Evolutionary conservation across 768 basidiomycete genomes (phyloP).

Genomic region (Lanmaoa rubissima): DNA sequence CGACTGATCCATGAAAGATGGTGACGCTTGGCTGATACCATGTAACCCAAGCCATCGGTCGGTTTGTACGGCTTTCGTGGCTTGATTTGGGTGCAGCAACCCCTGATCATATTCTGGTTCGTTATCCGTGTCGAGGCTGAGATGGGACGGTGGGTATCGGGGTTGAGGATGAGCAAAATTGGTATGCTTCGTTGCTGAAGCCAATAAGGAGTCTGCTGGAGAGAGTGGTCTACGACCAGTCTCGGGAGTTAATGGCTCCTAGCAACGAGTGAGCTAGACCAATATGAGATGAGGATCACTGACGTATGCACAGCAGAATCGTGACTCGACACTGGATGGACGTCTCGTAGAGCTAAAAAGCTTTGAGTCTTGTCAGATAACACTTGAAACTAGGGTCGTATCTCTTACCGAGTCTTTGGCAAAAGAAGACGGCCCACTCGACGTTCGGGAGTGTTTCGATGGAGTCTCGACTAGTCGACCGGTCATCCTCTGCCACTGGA

Average conservation of each 20-base stretch:
- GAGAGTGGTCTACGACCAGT: slow-evolving; percentile 43
- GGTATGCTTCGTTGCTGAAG: slow-evolving; percentile 27
- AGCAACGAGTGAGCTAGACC: slow-evolving; percentile 6
- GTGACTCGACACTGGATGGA: slow-evolving; percentile 36
- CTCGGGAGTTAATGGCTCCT: slow-evolving; percentile 49
- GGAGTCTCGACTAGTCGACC: slow-evolving; percentile 29
- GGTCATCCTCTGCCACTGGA: slow-evolving; percentile 1
- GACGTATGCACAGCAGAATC: slow-evolving; percentile 32
- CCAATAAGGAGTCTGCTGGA: slow-evolving; percentile 36
- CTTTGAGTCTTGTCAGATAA: slow-evolving; percentile 24
- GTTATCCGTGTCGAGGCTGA: slow-evolving; percentile 46
- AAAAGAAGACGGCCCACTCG: slow-evolving; percentile 44
- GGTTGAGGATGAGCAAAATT: slow-evolving; percentile 23
- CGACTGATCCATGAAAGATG: slow-evolving; percentile 35
- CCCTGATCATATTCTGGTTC: slow-evolving; percentile 36
- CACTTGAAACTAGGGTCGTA: slow-evolving; percentile 27
- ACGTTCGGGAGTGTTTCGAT: slow-evolving; percentile 41
- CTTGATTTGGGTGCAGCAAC: slow-evolving; percentile 39
- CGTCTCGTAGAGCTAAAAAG: slow-evolving; percentile 31
- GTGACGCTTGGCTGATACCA: slow-evolving; percentile 33
- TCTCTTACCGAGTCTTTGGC: slow-evolving; percentile 45
- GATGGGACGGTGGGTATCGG: slow-evolving; percentile 26
- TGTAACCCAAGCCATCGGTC: slow-evolving; percentile 40
- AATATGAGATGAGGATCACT: slow-evolving; percentile 14
- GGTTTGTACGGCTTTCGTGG: slow-evolving; percentile 69